phyloP scores from a whole-genome alignment of 2,329 filamentous ascomycete genomes.

The Zarea fungicola region DNA sequence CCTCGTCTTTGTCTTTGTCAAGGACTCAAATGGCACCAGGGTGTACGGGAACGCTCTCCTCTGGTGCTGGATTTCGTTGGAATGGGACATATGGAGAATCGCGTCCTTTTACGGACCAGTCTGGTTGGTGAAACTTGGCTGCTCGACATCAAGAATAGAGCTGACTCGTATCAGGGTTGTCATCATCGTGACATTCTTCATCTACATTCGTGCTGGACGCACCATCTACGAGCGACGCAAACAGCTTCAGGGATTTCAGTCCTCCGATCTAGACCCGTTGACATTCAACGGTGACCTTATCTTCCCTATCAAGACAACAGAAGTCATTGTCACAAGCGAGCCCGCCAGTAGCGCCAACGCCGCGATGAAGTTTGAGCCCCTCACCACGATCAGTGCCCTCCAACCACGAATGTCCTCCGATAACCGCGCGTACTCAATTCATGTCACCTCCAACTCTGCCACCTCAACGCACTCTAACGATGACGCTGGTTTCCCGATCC shows the following conservation, averaged over 20 bases:
- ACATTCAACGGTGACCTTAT: constrained; percentile 36
- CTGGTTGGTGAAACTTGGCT: constrained; percentile 43
- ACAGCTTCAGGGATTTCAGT: constrained; percentile 52
- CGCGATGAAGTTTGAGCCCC: too few species aligned
- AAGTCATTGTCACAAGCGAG: constrained; percentile 59
- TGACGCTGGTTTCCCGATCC: too few species aligned
- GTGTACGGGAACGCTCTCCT: constrained; percentile 71
- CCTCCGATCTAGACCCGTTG: constrained; percentile 39
- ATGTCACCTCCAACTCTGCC: too few species aligned
- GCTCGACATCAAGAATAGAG: too few species aligned
- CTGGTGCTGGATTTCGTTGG: constrained; percentile 72
- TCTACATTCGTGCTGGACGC: constrained; percentile 61
- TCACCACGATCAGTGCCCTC: too few species aligned
- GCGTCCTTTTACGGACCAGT: constrained; percentile 69
- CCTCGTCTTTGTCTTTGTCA: constrained; percentile 61
- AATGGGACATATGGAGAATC: constrained; percentile 69
- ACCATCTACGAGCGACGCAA: constrained; percentile 64
- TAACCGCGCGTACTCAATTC: too few species aligned
- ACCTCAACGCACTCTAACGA: too few species aligned
- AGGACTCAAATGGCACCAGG: constrained; percentile 41
- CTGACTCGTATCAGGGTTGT: constrained; percentile 44
- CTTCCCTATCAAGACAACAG: constrained; percentile 48
- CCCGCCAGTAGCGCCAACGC: too few species aligned
- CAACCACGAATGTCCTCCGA: too few species aligned
- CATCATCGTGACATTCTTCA: constrained; percentile 56